Evolutionary conservation across 306 rosid species (phyloP), one percentile per base, ranked within the genome.

Genomic region (Rosa multiflora): DNA sequence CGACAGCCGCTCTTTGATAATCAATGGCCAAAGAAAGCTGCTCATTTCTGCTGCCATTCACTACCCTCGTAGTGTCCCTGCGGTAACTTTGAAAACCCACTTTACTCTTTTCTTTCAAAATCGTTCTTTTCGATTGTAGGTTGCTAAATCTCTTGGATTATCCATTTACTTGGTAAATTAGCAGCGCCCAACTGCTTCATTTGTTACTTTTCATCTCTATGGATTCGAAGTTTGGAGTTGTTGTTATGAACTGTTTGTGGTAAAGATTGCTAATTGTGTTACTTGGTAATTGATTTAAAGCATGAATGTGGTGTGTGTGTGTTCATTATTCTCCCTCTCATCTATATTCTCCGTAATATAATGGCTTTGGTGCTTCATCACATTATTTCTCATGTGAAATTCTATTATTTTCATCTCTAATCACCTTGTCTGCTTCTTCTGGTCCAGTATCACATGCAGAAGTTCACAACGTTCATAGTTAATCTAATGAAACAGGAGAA

Each of bases 61-160:
- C 84, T 94, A 94, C 77, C 98, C 98, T 70, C 92, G 98, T 76
- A 94, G 98, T 47, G 97, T 94, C 75, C 98, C 98, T 35, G 90
- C 82, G 80, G 98, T 94, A 29, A 85, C 47, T 29, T 29, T 3
- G 3, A 17, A 26, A 8, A 48, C 14, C 43, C 75, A 48, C 75
- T 29, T 71, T 67, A 53, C 67, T 73, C 20, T 69, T 8, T 49
- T 40, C 32, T 55, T 67, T 20, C 1, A 15, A 72, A 72, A 32
- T 32, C 37, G 37, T 32, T 32, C 37, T 32, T 32, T 32, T 32
- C 4, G 40, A 49, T 39, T 17, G 29, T 18, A 9, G 48, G 48
- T 35, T 15, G 49, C 49, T 67, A 40, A 42, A 39, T 67, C 72
- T 53, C 23, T 15, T 53, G 18, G 35, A 39, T 37, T 73, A 5